Percentiles rank a stretch among this genome's conserved stretches.
These are phyloP conservation scores for Jacaranda mimosifolia DNA, from an alignment of 257 asterid species.

Conservation along the genomic window DNA sequence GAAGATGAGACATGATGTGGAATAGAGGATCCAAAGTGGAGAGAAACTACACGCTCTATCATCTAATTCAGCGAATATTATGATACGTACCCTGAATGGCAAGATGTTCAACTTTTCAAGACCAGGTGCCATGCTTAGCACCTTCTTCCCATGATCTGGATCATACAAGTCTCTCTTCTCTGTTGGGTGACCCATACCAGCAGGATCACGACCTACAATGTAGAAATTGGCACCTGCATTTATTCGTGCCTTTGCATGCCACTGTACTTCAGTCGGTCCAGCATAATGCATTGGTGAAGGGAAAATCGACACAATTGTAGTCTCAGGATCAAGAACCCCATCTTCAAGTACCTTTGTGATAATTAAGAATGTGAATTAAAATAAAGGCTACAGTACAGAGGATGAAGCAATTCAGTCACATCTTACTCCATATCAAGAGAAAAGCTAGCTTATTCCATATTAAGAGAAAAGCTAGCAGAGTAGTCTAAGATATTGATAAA, in stretches of 20 bases:
- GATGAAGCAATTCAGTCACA: not conserved
- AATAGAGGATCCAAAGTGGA: not conserved
- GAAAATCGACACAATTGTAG: constrained; percentile 82
- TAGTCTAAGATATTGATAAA: no score
- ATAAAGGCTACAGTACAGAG: not conserved
- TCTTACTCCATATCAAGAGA: not conserved
- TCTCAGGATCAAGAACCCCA: constrained; percentile 84
- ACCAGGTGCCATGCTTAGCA: constrained; percentile 91
- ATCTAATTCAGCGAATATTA: not conserved
- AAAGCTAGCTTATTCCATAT: not conserved
- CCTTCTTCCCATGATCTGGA: constrained; percentile 92
- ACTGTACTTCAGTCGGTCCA: constrained; percentile 94
- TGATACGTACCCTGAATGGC: constrained; percentile 72
- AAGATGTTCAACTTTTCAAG: constrained; percentile 79
- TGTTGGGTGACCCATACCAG: constrained; percentile 91
- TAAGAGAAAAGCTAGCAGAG: no score
- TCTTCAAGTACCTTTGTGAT: constrained; percentile 79
- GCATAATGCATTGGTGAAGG: constrained; percentile 97
- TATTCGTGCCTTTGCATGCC: constrained; percentile 94
- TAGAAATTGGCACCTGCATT: constrained; percentile 93
- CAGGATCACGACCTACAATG: constrained; percentile 93
- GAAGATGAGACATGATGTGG: no score
- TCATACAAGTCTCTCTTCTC: constrained; percentile 87
- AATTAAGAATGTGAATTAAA: constrained; percentile 11
- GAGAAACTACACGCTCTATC: constrained; percentile 8